Conservation (phyloP, 2,329 filamentous ascomycete genomes). For the Alternaria postmessia region DNA sequence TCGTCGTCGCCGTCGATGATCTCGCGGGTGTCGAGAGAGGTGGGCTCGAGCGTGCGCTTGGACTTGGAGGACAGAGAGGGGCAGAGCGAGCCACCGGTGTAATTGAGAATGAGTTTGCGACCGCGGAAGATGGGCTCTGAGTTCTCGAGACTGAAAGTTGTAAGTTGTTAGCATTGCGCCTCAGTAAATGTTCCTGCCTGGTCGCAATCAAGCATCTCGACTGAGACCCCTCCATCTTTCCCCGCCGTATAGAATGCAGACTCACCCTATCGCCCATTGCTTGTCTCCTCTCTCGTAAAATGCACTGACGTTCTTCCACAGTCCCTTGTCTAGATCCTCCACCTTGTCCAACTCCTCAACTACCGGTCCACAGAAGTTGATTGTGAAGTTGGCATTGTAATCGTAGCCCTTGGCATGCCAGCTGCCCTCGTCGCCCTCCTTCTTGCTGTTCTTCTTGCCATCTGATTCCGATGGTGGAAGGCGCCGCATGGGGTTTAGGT, state of each 20-base stretch:
- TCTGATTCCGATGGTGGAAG: conserved; percentile 53
- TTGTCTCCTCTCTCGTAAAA: conserved; percentile 74
- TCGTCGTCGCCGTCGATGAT: conserved; percentile 54
- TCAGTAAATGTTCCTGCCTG: conserved; percentile 7
- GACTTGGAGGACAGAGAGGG: conserved; percentile 38
- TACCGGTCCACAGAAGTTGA: conserved; percentile 83
- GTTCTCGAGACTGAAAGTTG: conserved; percentile 61
- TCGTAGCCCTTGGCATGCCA: conserved; percentile 76
- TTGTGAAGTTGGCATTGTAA: conserved; percentile 80
- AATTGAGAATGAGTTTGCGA: conserved; percentile 66
- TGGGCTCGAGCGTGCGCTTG: conserved; percentile 35
- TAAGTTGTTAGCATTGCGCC: conserved; percentile 24
- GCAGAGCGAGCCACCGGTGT: conserved; percentile 60
- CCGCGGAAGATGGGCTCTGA: conserved; percentile 66
- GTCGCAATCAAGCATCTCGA: background rate
- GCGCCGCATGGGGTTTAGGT: conserved; percentile 66
- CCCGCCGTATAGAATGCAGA: conserved; percentile 11
- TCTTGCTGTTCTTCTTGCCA: conserved; percentile 52
- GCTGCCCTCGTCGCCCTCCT: conserved; percentile 66
- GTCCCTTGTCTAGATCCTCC: conserved; percentile 67
- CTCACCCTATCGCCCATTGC: conserved; percentile 78
- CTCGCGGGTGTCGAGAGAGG: conserved; percentile 39
- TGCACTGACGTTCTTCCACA: conserved; percentile 79
- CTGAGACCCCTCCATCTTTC: background rate
- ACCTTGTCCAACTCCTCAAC: conserved; percentile 70